A percentile compares a stretch with the other conserved stretches of the same genome.
phyloP scores from a whole-genome alignment of 306 rosid genomes.

The Astragalus membranaceus region DNA sequence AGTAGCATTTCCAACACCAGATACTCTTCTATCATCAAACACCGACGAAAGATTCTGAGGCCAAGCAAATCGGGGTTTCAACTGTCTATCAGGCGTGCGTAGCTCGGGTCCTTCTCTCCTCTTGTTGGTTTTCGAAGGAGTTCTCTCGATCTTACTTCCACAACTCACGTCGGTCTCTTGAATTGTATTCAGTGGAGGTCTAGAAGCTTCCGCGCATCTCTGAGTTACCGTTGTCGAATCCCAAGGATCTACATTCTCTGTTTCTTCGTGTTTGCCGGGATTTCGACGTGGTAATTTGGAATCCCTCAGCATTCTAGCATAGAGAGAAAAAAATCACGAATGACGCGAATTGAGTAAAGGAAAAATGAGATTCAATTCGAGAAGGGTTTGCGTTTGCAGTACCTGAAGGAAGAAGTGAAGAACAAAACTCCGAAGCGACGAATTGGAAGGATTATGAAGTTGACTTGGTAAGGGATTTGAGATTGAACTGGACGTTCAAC shows the following conservation, averaged over 20 bases:
- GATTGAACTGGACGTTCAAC: constrained; percentile 23
- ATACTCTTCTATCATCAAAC: constrained; percentile 41
- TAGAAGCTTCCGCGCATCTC: constrained; percentile 34
- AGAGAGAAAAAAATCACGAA: background rate
- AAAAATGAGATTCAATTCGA: background rate
- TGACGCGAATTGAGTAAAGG: background rate
- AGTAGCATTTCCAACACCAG: constrained; percentile 40
- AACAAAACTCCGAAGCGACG: constrained; percentile 42
- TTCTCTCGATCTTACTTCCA: constrained; percentile 45
- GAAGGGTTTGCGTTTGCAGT: background rate
- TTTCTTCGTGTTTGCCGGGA: constrained; percentile 54
- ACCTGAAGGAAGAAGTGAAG: constrained; percentile 68
- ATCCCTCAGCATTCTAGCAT: constrained; percentile 75
- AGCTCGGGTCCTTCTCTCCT: constrained; percentile 48
- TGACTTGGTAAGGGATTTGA: constrained; percentile 24
- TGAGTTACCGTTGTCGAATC: constrained; percentile 32
- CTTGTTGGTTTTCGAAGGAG: constrained; percentile 61
- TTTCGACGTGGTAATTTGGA: constrained; percentile 58
- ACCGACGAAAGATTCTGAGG: constrained; percentile 38
- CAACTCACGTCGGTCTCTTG: constrained; percentile 51
- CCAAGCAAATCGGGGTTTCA: constrained; percentile 61
- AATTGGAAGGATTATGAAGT: constrained; percentile 38
- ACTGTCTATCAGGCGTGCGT: constrained; percentile 73
- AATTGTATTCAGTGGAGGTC: constrained; percentile 71
- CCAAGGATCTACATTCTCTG: constrained; percentile 56